Evolutionary conservation across 768 basidiomycete species (phyloP).

Genomic region (Lentinula boryana): DNA sequence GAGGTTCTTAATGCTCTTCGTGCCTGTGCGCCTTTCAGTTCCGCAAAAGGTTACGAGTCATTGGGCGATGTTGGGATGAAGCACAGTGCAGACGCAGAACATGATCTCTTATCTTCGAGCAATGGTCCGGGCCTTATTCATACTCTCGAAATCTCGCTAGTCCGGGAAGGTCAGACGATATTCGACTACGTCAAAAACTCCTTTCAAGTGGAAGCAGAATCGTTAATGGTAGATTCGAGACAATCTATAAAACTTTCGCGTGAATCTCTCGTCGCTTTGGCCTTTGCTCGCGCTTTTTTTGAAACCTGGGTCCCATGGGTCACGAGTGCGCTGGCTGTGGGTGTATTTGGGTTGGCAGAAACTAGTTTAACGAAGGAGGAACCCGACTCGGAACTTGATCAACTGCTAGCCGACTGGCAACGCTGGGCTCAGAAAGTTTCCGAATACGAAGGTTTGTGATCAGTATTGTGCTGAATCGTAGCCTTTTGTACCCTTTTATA

Average conservation of each 20-base stretch:
- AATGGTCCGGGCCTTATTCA: slow-evolving; percentile 26
- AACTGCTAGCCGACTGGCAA: background rate
- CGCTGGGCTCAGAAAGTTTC: background rate
- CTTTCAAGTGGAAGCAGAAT: slow-evolving; percentile 7
- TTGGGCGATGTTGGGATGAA: background rate
- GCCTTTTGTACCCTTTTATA: background rate
- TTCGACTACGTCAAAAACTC: slow-evolving; percentile 34
- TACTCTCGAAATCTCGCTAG: slow-evolving; percentile 49
- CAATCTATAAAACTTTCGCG: slow-evolving; percentile 6
- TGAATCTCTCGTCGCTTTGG: slow-evolving; percentile 30
- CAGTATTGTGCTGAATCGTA: background rate
- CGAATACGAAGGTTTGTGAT: background rate
- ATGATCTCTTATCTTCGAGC: background rate
- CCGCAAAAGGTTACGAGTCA: slow-evolving; percentile 16
- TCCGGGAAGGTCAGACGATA: slow-evolving; percentile 37
- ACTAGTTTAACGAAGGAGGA: background rate
- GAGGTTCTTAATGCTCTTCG: slow-evolving; percentile 76
- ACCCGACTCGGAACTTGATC: background rate
- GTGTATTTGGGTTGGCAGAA: slow-evolving; percentile 53
- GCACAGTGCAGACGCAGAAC: background rate
- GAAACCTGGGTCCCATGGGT: slow-evolving; percentile 66
- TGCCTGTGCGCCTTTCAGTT: slow-evolving; percentile 64
- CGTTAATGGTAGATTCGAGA: slow-evolving; percentile 11
- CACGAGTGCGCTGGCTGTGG: slow-evolving; percentile 62
- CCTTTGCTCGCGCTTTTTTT: slow-evolving; percentile 53